Conservation (phyloP, 176 grass and related monocot genomes). For the Miscanthus lutarioriparius region DNA sequence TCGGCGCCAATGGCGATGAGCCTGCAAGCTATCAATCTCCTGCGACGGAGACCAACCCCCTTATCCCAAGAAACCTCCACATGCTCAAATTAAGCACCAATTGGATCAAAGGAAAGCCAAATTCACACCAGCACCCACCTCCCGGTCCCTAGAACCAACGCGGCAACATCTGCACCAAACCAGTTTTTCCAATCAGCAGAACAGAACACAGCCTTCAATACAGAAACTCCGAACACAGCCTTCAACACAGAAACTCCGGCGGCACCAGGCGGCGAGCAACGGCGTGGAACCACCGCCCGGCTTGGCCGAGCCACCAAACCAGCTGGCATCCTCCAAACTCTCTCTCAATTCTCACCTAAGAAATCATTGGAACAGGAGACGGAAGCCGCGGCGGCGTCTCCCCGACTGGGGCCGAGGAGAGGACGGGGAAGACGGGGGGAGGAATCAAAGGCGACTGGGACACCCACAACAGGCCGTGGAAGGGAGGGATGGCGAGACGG, state of each 20-base stretch:
- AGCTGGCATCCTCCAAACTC: not conserved
- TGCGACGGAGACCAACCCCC: not conserved
- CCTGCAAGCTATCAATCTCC: not conserved
- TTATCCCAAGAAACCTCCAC: not conserved
- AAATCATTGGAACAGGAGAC: constrained; percentile 8
- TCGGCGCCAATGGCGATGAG: not conserved
- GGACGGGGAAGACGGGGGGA: not conserved
- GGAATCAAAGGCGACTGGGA: constrained; percentile 23
- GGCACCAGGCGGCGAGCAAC: not conserved
- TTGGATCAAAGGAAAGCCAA: constrained; percentile 10
- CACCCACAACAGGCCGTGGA: not conserved
- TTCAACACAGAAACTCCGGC: not conserved
- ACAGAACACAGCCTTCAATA: not conserved
- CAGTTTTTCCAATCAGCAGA: not conserved
- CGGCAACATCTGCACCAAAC: constrained; percentile 15
- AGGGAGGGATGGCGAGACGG: not conserved
- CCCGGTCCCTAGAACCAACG: not conserved
- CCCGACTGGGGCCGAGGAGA: not conserved
- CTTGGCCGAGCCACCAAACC: not conserved
- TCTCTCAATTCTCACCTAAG: not conserved
- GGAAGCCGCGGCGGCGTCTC: not conserved
- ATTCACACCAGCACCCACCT: not conserved
- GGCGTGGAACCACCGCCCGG: not conserved
- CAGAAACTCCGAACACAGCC: not conserved
- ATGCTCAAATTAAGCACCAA: constrained; percentile 19